A percentile compares a stretch with the other conserved stretches of the same genome.
Evolutionary conservation across 2,329 filamentous ascomycete genomes (phyloP).

Genomic region (Penicillium sp.): DNA sequence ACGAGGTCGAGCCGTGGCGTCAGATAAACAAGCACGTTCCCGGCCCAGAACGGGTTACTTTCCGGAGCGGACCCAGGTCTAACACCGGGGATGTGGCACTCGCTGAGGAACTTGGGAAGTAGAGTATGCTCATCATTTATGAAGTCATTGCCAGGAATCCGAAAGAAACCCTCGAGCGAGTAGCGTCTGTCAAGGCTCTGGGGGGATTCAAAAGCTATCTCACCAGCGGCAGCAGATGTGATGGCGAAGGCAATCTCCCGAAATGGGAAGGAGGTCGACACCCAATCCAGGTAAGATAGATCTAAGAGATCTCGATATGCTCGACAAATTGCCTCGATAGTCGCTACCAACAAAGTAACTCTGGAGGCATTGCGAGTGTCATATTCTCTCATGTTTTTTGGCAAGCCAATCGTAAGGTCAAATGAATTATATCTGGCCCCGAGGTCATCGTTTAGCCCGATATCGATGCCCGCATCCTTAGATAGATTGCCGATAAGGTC

Average conservation of each 20-base stretch:
- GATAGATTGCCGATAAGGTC: constrained; percentile 17
- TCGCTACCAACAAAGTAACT: constrained; percentile 11
- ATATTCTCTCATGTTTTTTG: not conserved
- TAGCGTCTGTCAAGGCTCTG: constrained; percentile 17
- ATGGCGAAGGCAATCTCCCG: constrained; percentile 25
- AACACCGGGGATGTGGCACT: constrained; percentile 21
- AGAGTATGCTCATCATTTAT: constrained; percentile 5
- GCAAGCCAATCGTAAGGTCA: constrained; percentile 2
- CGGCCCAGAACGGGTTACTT: constrained; percentile 22
- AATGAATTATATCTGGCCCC: constrained; percentile 1
- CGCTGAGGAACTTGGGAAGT: constrained; percentile 23
- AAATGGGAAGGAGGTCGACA: constrained; percentile 20
- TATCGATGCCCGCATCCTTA: not conserved
- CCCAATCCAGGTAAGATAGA: constrained; percentile 18
- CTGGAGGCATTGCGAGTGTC: constrained; percentile 1
- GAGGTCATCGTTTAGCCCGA: constrained; percentile 5
- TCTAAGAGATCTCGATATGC: constrained; percentile 19
- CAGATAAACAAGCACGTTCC: constrained; percentile 22
- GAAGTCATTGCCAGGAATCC: constrained; percentile 8
- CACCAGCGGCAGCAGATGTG: constrained; percentile 25
- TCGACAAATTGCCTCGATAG: not conserved
- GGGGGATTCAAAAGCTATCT: constrained; percentile 16
- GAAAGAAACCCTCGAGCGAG: constrained; percentile 21
- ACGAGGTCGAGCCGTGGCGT: constrained; percentile 20
- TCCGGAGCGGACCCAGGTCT: constrained; percentile 24